Conservation (phyloP, 768 basidiomycete genomes). For the Lactarius hengduanensis region DNA sequence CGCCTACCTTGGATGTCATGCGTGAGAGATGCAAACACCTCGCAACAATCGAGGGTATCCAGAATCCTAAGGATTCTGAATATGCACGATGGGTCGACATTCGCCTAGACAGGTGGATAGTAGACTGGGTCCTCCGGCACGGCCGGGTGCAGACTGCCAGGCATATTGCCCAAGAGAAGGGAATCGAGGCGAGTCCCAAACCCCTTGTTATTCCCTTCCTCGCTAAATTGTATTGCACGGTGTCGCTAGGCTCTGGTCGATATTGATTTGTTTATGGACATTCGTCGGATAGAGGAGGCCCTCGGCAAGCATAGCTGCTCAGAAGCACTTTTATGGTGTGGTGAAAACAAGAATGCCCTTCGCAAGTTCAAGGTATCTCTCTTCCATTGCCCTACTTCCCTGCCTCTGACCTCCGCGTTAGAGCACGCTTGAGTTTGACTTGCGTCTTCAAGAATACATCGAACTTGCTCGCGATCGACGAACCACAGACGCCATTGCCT, state of each 20-base stretch:
- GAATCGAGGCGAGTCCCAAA: conserved; percentile 65
- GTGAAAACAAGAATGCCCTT: conserved; percentile 90
- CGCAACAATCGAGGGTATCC: conserved; percentile 57
- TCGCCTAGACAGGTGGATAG: conserved; percentile 83
- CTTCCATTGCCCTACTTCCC: conserved; percentile 14
- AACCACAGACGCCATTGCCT: conserved; percentile 74
- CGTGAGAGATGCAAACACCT: conserved; percentile 73
- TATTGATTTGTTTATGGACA: conserved; percentile 87
- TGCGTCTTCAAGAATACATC: conserved; percentile 94
- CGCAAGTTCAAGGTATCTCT: conserved; percentile 79
- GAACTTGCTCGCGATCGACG: conserved; percentile 76
- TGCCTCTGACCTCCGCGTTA: conserved; percentile 36
- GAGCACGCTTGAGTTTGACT: conserved; percentile 95
- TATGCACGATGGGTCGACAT: conserved; percentile 77
- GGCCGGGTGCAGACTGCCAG: conserved; percentile 78
- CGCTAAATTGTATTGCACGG: conserved; percentile 23
- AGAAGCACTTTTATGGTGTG: conserved; percentile 94
- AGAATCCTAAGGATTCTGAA: conserved; percentile 50
- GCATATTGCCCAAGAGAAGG: conserved; percentile 69
- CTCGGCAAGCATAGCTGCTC: conserved; percentile 72
- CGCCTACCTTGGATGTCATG: conserved; percentile 68
- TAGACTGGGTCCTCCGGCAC: conserved; percentile 86
- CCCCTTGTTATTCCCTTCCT: background rate
- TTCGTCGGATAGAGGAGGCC: conserved; percentile 81
- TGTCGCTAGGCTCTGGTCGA: conserved; percentile 74